Evolutionary conservation across 768 basidiomycete genomes (phyloP).

Genomic region (Lentinula aciculospora): DNA sequence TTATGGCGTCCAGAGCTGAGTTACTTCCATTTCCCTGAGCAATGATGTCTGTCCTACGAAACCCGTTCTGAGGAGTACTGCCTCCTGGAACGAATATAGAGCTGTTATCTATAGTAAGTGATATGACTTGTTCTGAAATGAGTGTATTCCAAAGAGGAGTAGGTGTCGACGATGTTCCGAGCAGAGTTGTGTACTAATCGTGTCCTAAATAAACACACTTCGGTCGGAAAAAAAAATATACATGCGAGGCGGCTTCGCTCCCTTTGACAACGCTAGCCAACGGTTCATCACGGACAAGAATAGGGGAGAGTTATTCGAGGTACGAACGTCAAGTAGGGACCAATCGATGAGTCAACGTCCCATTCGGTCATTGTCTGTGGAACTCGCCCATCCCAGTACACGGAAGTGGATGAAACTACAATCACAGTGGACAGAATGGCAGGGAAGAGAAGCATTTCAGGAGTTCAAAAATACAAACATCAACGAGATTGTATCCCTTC

Average conservation of each 20-base stretch:
- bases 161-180: slow-evolving; percentile 28
- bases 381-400: slow-evolving; percentile 50
- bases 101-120: slow-evolving; percentile 50
- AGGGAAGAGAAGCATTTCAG: background rate
- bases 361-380: slow-evolving; percentile 34
- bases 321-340: slow-evolving; percentile 52
- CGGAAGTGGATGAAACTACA: background rate
- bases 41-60: slow-evolving; percentile 56
- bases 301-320: background rate
- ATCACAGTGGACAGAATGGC: background rate
- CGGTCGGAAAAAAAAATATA: slow-evolving; percentile 18
- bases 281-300: too few relatives aligned
- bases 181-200: slow-evolving; percentile 30
- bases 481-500: background rate
- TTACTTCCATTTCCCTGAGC: slow-evolving; percentile 36
- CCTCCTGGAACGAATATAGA: slow-evolving; percentile 53
- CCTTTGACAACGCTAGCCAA: slow-evolving; percentile 56
- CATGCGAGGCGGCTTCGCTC: slow-evolving; percentile 42
- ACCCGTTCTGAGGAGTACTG: slow-evolving; percentile 43
- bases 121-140: slow-evolving; percentile 43
- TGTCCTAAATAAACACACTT: background rate
- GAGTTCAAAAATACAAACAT: background rate
- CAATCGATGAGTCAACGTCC: slow-evolving; percentile 39
- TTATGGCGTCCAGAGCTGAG: slow-evolving; percentile 27
- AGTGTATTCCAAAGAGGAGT: slow-evolving; percentile 47